Evolutionary conservation across 2,329 filamentous ascomycete genomes (phyloP).

Genomic region (Chaetomium sp.): DNA sequence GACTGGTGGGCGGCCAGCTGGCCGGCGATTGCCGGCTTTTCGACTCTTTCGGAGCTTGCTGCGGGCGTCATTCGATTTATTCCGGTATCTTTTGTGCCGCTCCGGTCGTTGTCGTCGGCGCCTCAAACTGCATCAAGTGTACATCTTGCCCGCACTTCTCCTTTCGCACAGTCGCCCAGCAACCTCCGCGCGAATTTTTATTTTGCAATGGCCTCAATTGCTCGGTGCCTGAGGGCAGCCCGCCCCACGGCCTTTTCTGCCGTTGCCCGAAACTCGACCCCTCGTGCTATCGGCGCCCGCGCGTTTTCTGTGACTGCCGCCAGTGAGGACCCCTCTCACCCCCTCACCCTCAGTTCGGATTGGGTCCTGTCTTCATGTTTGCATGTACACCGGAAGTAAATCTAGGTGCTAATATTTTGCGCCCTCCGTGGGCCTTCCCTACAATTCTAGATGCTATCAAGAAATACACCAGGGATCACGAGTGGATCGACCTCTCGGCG

Average conservation of each 20-base stretch:
- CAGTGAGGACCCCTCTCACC: conserved; percentile 31
- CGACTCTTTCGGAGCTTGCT: background rate
- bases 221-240: conserved; percentile 46
- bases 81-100: background rate
- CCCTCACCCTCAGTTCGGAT: conserved; percentile 26
- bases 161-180: background rate
- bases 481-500: conserved; percentile 87
- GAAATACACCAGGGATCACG: conserved; percentile 94
- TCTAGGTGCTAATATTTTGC: too few species aligned
- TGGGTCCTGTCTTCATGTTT: too few species aligned
- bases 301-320: conserved; percentile 41
- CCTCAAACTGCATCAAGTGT: background rate
- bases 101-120: background rate
- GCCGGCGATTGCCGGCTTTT: conserved; percentile 16
- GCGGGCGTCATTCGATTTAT: conserved; percentile 22
- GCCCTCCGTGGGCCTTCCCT: too few species aligned
- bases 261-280: conserved; percentile 30
- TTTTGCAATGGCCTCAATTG: conserved; percentile 54
- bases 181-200: conserved; percentile 11
- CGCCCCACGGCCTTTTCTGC: conserved; percentile 41
- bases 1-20: conserved; percentile 13
- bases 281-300: conserved; percentile 36
- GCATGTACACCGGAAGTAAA: too few species aligned
- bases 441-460: conserved; percentile 53
- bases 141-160: background rate